Evolutionary conservation across 495 filamentous ascomycete genomes (phyloP).

Genomic region (Penicillium ochrochloron): DNA sequence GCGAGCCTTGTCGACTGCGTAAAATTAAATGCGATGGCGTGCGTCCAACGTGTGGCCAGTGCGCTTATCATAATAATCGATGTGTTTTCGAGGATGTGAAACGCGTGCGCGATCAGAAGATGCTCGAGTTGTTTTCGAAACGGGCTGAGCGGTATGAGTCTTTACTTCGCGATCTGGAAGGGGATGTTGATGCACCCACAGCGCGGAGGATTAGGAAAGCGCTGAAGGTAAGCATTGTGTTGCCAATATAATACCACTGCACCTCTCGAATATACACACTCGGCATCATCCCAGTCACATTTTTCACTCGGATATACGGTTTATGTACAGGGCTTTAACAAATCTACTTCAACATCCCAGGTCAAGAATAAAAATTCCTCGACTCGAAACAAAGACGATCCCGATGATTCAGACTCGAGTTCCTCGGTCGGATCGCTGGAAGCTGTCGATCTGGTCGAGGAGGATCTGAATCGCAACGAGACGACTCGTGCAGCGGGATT

Average conservation of each 20-base stretch:
- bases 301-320: background rate
- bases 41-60: conserved; percentile 59
- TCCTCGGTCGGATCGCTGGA: conserved; percentile 59
- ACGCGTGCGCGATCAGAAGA: conserved; percentile 60
- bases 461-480: conserved; percentile 61
- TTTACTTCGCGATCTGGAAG: conserved; percentile 43
- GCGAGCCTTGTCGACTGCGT: conserved; percentile 73
- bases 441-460: conserved; percentile 60
- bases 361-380: conserved; percentile 11
- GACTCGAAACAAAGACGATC: conserved; percentile 10
- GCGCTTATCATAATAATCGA: conserved; percentile 48
- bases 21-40: conserved; percentile 65
- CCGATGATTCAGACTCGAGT: conserved; percentile 39
- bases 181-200: conserved; percentile 34
- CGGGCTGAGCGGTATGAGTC: conserved; percentile 53
- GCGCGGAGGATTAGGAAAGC: conserved; percentile 41
- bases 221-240: conserved; percentile 34
- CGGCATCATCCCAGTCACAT: background rate
- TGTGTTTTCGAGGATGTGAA: conserved; percentile 63
- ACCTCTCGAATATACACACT: background rate
- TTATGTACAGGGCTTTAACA: conserved; percentile 10
- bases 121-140: conserved; percentile 41
- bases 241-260: background rate
- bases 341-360: background rate
- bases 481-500: conserved; percentile 57